Evolutionary conservation across 2,329 filamentous ascomycete species (phyloP).

Genomic region (Camillea tinctor): DNA sequence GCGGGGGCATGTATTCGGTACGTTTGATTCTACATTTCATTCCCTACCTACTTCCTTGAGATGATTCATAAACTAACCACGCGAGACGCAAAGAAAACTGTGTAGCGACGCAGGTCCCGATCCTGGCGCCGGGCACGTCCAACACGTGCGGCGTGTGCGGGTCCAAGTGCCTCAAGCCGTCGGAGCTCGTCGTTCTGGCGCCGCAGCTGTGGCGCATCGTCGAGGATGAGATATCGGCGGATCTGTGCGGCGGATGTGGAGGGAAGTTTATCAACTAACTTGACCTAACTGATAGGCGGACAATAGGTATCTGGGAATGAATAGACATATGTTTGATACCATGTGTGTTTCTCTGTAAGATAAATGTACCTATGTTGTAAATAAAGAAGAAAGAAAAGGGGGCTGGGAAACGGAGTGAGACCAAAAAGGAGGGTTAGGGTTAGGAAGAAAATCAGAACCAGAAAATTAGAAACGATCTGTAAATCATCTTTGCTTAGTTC

Average conservation of each 20-base stretch:
- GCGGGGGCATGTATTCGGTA: slow-evolving; percentile 40
- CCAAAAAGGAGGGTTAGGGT: too few relatives aligned
- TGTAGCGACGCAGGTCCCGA: slow-evolving; percentile 52
- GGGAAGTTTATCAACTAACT: slow-evolving; percentile 30
- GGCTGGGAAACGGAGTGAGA: too few relatives aligned
- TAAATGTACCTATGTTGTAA: too few relatives aligned
- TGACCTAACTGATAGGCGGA: too few relatives aligned
- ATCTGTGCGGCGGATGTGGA: slow-evolving; percentile 30
- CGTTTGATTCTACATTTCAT: slow-evolving; percentile 1
- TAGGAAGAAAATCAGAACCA: too few relatives aligned
- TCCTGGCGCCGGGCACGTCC: slow-evolving; percentile 53
- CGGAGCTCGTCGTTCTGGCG: slow-evolving; percentile 36
- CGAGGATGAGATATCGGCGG: slow-evolving; percentile 25
- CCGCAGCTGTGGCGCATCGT: slow-evolving; percentile 22
- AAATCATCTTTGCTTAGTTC: too few relatives aligned
- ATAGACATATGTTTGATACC: too few relatives aligned
- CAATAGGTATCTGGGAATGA: too few relatives aligned
- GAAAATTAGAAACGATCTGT: too few relatives aligned
- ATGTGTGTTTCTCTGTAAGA: too few relatives aligned
- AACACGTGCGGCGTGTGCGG: slow-evolving; percentile 56
- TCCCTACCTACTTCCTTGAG: neutral
- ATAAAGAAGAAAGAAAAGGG: too few relatives aligned
- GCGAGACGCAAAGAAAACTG: slow-evolving; percentile 45
- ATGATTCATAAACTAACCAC: too few relatives aligned
- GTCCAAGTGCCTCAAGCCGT: slow-evolving; percentile 46